A percentile compares a stretch with the other conserved stretches of the same genome.
These are phyloP conservation scores for Wickerhamomyces canadensis DNA, from an alignment of 805 yeast genomes.

Conservation along the genomic window DNA sequence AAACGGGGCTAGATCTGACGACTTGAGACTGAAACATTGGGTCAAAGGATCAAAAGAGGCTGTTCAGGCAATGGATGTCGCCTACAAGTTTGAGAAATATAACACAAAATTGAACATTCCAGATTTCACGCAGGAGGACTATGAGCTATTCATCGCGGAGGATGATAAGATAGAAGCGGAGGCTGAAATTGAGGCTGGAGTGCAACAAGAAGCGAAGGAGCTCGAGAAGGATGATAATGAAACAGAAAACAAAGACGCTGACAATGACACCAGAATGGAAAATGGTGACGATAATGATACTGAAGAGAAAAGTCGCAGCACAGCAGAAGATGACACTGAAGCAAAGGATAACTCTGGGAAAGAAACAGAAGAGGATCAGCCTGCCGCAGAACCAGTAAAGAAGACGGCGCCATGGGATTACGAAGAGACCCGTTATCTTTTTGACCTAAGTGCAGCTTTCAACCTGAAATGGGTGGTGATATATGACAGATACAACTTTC, in stretches of 20 bases:
- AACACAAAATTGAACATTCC: constrained; percentile 70
- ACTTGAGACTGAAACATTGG: constrained; percentile 71
- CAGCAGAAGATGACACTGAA: constrained; percentile 1
- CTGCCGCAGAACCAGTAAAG: constrained; percentile 24
- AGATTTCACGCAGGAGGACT: constrained; percentile 56
- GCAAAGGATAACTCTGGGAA: constrained; percentile 4
- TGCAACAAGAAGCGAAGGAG: background rate
- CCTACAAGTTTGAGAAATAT: constrained; percentile 70
- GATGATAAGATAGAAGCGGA: constrained; percentile 6
- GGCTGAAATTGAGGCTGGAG: background rate
- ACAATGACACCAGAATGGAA: constrained; percentile 5
- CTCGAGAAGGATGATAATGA: background rate
- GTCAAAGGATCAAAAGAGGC: constrained; percentile 57
- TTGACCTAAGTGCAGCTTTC: constrained; percentile 56
- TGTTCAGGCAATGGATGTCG: constrained; percentile 26
- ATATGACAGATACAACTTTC: constrained; percentile 48
- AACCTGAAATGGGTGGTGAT: constrained; percentile 58
- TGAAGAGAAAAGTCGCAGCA: no score
- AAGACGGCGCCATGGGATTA: constrained; percentile 55
- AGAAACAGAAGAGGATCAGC: constrained; percentile 15
- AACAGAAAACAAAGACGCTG: background rate
- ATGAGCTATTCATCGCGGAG: constrained; percentile 41
- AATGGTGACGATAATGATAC: constrained; percentile 11
- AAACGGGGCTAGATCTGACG: constrained; percentile 46
- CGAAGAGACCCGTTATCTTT: constrained; percentile 75